phyloP scores from a whole-genome alignment of 495 filamentous ascomycete species.

The Trichoderma asperelloides region DNA sequence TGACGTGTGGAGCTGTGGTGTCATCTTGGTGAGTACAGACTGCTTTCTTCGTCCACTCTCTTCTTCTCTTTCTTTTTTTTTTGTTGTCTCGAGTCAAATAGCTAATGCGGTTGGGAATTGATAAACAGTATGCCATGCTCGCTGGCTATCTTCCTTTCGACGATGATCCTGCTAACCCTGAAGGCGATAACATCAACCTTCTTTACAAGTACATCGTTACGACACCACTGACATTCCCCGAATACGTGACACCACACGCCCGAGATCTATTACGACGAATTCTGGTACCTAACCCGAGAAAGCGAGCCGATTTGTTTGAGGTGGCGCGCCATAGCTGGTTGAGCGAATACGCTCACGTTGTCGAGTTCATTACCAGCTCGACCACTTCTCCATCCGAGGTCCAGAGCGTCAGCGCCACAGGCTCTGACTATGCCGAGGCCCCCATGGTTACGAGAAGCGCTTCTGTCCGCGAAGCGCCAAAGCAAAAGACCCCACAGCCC shows the following conservation, averaged over 20 bases:
- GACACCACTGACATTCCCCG: conserved; percentile 92
- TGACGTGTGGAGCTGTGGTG: conserved; percentile 98
- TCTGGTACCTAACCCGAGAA: conserved; percentile 90
- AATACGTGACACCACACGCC: conserved; percentile 97
- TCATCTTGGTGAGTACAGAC: conserved; percentile 76
- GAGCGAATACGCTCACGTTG: conserved; percentile 88
- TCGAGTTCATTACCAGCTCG: conserved; percentile 91
- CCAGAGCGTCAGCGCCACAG: conserved; percentile 63
- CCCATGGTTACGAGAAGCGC: conserved; percentile 69
- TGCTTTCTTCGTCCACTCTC: too few relatives aligned
- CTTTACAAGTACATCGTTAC: conserved; percentile 99
- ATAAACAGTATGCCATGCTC: conserved; percentile 90
- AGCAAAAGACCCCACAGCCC: conserved; percentile 47
- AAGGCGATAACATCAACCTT: conserved; percentile 98
- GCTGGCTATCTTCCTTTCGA: conserved; percentile 98
- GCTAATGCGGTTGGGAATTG: not conserved
- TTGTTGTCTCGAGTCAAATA: not conserved
- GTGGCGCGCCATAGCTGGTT: conserved; percentile 98
- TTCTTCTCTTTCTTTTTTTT: not conserved
- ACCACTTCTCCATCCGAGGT: conserved; percentile 84
- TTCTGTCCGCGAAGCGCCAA: conserved; percentile 83
- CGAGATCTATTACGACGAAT: conserved; percentile 87
- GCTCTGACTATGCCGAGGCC: conserved; percentile 55
- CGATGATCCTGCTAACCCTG: conserved; percentile 95
- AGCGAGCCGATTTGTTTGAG: conserved; percentile 93